phyloP scores from a whole-genome alignment of 805 yeast species.

The Candida vaughaniae region DNA sequence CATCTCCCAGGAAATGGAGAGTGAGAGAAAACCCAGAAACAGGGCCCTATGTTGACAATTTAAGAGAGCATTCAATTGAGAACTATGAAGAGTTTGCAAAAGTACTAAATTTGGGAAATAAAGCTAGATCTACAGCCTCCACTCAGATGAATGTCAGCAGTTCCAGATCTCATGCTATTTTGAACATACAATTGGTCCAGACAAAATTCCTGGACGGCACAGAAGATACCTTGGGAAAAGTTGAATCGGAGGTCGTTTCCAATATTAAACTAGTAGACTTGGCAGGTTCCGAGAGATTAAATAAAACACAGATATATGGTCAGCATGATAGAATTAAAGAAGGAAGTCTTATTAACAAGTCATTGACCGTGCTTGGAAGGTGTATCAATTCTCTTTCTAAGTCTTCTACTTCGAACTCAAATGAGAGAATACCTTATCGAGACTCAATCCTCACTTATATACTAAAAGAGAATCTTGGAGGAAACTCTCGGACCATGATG shows the following conservation, averaged over 20 bases:
- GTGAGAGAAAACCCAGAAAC: constrained; percentile 65
- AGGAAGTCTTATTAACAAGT: constrained; percentile 75
- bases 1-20: constrained; percentile 30
- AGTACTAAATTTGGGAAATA: constrained; percentile 51
- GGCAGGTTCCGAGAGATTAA: constrained; percentile 79
- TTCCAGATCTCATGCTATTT: constrained; percentile 79
- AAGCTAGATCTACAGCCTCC: constrained; percentile 63
- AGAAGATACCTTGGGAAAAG: constrained; percentile 31
- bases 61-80: constrained; percentile 52
- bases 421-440: constrained; percentile 55
- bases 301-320: constrained; percentile 60
- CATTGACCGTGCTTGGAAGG: constrained; percentile 75
- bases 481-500: constrained; percentile 84
- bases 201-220: constrained; percentile 36
- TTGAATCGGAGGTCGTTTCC: constrained; percentile 52
- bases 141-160: constrained; percentile 72
- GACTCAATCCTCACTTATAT: constrained; percentile 77
- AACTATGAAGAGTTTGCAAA: constrained; percentile 48
- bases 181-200: constrained; percentile 62
- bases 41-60: constrained; percentile 73
- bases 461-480: constrained; percentile 73
- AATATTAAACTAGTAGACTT: constrained; percentile 70
- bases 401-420: constrained; percentile 18
- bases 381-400: constrained; percentile 54
- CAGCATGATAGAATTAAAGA: constrained; percentile 59